phyloP scores from a whole-genome alignment of 371 early-diverging fungal species.

The Parasitella parasitica region DNA sequence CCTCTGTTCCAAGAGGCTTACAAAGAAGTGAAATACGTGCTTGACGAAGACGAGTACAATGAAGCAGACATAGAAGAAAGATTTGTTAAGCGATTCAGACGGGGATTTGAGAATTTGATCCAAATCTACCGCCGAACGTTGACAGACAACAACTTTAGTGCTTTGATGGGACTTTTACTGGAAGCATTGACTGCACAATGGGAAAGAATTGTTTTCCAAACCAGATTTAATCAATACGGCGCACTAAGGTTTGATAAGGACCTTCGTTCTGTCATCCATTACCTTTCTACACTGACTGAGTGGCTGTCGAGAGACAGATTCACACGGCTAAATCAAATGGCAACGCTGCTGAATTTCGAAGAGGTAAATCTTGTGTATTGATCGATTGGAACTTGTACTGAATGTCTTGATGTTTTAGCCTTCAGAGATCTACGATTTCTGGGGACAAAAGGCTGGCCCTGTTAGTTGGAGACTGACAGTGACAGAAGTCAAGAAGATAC shows the following conservation, averaged over 20 bases:
- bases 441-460: constrained; percentile 65
- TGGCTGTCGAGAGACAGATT: constrained; percentile 75
- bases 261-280: constrained; percentile 70
- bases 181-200: constrained; percentile 74
- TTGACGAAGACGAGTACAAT: constrained; percentile 89
- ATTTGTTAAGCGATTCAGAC: constrained; percentile 76
- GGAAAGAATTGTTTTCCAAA: constrained; percentile 83
- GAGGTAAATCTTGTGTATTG: constrained; percentile 29
- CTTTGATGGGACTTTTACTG: constrained; percentile 59
- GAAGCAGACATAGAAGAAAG: constrained; percentile 76
- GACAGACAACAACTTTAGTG: constrained; percentile 70
- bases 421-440: constrained; percentile 69
- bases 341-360: constrained; percentile 80
- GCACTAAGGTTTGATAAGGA: constrained; percentile 89
- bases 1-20: constrained; percentile 80
- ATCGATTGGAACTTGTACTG: not conserved
- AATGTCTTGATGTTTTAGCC: constrained; percentile 27
- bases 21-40: constrained; percentile 82
- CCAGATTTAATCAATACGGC: constrained; percentile 86
- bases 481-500: constrained; percentile 59
- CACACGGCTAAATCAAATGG: constrained; percentile 78
- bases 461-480: constrained; percentile 69
- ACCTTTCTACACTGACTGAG: constrained; percentile 64
- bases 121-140: constrained; percentile 43
- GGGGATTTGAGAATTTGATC: constrained; percentile 63